phyloP scores from a whole-genome alignment of 257 asterid species.

The Penstemon barbatus region DNA sequence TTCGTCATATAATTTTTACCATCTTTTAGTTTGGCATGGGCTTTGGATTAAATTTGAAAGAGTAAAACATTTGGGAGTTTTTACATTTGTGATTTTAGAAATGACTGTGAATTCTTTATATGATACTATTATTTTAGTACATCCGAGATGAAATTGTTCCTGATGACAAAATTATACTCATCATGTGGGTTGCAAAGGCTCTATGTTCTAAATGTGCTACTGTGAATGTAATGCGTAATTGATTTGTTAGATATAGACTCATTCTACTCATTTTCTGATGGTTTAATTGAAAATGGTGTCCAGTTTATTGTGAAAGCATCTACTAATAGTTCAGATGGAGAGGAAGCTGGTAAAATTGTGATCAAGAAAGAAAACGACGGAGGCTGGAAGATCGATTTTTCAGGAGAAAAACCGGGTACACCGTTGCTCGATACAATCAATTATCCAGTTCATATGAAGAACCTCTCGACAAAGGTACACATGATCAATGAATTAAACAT shows the following conservation, averaged over 20 bases:
- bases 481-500: neutral
- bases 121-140: no score
- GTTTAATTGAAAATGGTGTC: slow-evolving; percentile 9
- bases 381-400: slow-evolving; percentile 52
- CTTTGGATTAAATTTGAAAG: no score
- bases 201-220: no score
- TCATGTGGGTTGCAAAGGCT: no score
- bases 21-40: no score
- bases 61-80: no score
- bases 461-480: slow-evolving; percentile 51
- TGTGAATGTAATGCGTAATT: neutral
- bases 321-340: slow-evolving; percentile 35
- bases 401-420: slow-evolving; percentile 58
- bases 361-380: slow-evolving; percentile 47
- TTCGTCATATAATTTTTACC: no score
- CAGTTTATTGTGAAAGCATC: slow-evolving; percentile 57
- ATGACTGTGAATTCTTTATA: no score
- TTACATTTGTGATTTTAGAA: no score
- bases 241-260: neutral
- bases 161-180: no score
- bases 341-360: slow-evolving; percentile 33
- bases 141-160: no score
- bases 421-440: slow-evolving; percentile 72
- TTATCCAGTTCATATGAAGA: slow-evolving; percentile 74
- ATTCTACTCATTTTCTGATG: neutral